Base-by-base conservation (phyloP, 2,329 filamentous ascomycete species). In the Aspergillus sojae region DNA sequence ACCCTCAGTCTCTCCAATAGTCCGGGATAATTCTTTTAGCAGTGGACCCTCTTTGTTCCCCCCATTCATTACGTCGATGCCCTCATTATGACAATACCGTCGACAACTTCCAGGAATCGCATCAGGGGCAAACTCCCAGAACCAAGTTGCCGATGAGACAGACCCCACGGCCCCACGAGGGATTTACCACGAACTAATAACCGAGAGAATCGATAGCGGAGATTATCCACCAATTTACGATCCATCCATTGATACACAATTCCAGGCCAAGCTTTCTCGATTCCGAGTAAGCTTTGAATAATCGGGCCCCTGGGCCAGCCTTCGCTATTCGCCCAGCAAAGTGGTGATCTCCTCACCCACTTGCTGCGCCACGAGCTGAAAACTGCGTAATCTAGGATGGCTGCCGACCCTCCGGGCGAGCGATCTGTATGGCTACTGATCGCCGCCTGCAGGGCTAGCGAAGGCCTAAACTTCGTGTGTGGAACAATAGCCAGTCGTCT, bases 241-340 rank as follows among this genome's bases (percentile, higher is more conserved):
- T 57, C 65, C 28, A 52, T 52, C 48, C 48, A 52, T 11, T 28
- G 46, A 52, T 30, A 14, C 46, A 52, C 23, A 43, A 61, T 57
- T 36, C 60, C 46, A 50, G 55, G 66, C 62, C 60, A 70, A 70
- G 68, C 68, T 70, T 70, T 68, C 63, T 62, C 64, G 16, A 41
- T 16, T 9, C 16, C 16, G 39, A 41, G 39, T 41, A 70, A 70
- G 68, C 68, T 67, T 69, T 66, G 55, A 60, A 56, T 58, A 39
- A 34, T 60, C n/a, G 28, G 34, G 23, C 23, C 23, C 23, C 23
- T 23, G 23, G 23, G 16, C 23, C n/a, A 36, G 32, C n/a, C 39
- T 32, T 55, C 48, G 39, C 62, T 30, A 65, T 66, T 67, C 62
- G 64, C 61, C 57, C 59, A 32, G 28, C 59, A 46, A 46, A 26